phyloP scores from a whole-genome alignment of 495 filamentous ascomycete genomes.

The Physcia stellaris region DNA sequence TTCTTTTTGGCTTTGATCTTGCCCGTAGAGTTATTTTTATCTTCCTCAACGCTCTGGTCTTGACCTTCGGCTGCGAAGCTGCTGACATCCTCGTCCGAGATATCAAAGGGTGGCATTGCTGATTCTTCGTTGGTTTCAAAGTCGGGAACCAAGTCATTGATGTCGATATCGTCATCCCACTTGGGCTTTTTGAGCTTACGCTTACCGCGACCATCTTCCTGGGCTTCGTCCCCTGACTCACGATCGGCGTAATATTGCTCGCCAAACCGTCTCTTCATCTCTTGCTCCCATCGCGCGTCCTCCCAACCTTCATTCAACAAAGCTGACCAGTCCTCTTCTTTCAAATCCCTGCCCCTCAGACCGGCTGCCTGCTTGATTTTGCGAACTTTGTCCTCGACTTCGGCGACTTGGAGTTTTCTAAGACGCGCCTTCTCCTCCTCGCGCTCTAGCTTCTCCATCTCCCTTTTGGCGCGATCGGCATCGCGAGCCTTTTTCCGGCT shows the following conservation, averaged over 20 bases:
- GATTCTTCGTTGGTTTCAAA: conserved; percentile 46
- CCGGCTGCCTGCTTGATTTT: conserved; percentile 83
- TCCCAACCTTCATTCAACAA: conserved; percentile 80
- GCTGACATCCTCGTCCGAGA: conserved; percentile 33
- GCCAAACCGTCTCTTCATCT: conserved; percentile 77
- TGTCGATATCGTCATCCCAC: conserved; percentile 96
- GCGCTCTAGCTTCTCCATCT: conserved; percentile 59
- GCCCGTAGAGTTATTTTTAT: background rate
- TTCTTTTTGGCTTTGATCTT: conserved; percentile 21
- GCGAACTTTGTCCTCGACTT: conserved; percentile 67
- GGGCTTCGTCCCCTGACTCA: conserved; percentile 34
- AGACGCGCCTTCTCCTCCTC: conserved; percentile 73
- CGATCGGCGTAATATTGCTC: conserved; percentile 72
- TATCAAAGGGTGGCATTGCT: conserved; percentile 39
- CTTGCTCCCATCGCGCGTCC: conserved; percentile 71
- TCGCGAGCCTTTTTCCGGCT: conserved; percentile 65
- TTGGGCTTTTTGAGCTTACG: conserved; percentile 71
- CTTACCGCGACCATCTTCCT: conserved; percentile 29
- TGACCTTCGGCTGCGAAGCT: conserved; percentile 14
- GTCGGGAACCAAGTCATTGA: conserved; percentile 78
- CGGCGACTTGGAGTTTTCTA: conserved; percentile 74
- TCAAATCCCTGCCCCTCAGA: conserved; percentile 48
- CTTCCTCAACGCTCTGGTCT: background rate
- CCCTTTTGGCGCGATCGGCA: conserved; percentile 58
- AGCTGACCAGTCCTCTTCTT: conserved; percentile 63